These are phyloP conservation scores for Westerdykella aurantiaca DNA, from an alignment of 2,329 filamentous ascomycete genomes.

Conservation along the genomic window DNA sequence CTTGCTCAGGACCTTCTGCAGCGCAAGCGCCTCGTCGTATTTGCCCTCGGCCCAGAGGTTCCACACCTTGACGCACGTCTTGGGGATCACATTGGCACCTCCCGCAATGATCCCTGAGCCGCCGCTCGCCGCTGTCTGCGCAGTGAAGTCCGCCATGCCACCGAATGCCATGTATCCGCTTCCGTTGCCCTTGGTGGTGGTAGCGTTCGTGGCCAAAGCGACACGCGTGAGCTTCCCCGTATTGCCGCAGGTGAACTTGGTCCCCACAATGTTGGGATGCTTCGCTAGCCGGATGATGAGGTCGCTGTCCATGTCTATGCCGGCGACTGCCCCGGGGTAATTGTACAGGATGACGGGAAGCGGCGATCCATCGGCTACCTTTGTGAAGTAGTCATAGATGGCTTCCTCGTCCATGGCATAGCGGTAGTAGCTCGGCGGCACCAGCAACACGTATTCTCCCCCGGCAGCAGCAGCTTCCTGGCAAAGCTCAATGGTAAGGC, in stretches of 20 bases:
- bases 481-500: constrained; percentile 70
- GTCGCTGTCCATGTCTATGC: constrained; percentile 86
- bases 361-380: constrained; percentile 69
- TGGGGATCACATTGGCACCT: constrained; percentile 78
- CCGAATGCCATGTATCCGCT: constrained; percentile 74
- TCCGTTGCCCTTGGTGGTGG: constrained; percentile 52
- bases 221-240: constrained; percentile 85
- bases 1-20: constrained; percentile 72
- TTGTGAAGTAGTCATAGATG: constrained; percentile 66
- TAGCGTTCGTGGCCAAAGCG: constrained; percentile 64
- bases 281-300: constrained; percentile 71
- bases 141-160: constrained; percentile 80
- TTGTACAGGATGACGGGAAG: constrained; percentile 84
- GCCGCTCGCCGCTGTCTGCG: constrained; percentile 72
- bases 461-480: constrained; percentile 62
- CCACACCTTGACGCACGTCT: constrained; percentile 73
- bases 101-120: constrained; percentile 82
- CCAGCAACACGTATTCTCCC: constrained; percentile 72
- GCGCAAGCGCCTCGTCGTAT: constrained; percentile 64
- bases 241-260: constrained; percentile 89
- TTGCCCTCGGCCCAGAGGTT: constrained; percentile 68
- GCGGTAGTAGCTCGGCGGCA: constrained; percentile 80
- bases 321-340: constrained; percentile 80
- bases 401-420: constrained; percentile 68
- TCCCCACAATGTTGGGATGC: constrained; percentile 80